A percentile compares a stretch with the other conserved stretches of the same genome.
phyloP scores from a whole-genome alignment of 2,329 filamentous ascomycete genomes.

The Stenocarpella maydis region DNA sequence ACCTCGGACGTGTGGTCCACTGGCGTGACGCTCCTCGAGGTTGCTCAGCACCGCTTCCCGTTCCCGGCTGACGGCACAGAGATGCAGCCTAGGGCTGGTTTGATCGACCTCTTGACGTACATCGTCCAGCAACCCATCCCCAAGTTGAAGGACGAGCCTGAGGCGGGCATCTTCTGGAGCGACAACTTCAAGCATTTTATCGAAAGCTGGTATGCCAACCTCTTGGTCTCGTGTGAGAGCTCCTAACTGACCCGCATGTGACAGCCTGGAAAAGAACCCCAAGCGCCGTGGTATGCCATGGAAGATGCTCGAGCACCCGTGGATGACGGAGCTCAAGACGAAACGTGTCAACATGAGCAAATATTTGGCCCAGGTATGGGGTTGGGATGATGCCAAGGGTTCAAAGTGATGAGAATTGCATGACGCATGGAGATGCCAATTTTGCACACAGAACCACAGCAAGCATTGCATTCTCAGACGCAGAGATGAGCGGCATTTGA shows the following conservation, averaged over 20 bases:
- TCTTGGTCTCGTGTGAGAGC: background rate
- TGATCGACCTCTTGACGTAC: slow-evolving; percentile 96
- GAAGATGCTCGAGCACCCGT: slow-evolving; percentile 99
- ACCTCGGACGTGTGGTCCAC: slow-evolving; percentile 99
- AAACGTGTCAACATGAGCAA: slow-evolving; percentile 98
- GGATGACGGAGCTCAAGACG: slow-evolving; percentile 95
- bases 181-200: slow-evolving; percentile 99
- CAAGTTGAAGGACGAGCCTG: slow-evolving; percentile 92
- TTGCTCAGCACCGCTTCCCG: slow-evolving; percentile 98
- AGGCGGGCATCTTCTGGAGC: slow-evolving; percentile 90
- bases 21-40: slow-evolving; percentile 95
- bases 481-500: slow-evolving; percentile 1
- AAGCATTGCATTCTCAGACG: slow-evolving; percentile 12
- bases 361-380: slow-evolving; percentile 95
- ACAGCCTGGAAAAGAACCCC: slow-evolving; percentile 92
- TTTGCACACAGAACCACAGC: background rate
- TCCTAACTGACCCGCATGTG: slow-evolving; percentile 33
- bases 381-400: slow-evolving; percentile 75
- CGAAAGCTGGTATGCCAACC: slow-evolving; percentile 88
- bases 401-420: slow-evolving; percentile 21
- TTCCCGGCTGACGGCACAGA: slow-evolving; percentile 97
- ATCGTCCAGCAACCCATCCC: slow-evolving; percentile 96
- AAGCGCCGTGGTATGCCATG: slow-evolving; percentile 88
- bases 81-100: slow-evolving; percentile 88
- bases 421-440: background rate